Percentiles rank a stretch among this genome's conserved stretches.
These are phyloP conservation scores for Debaryomyces hansenii DNA, from an alignment of 805 yeast genomes.

Conservation along the genomic window DNA sequence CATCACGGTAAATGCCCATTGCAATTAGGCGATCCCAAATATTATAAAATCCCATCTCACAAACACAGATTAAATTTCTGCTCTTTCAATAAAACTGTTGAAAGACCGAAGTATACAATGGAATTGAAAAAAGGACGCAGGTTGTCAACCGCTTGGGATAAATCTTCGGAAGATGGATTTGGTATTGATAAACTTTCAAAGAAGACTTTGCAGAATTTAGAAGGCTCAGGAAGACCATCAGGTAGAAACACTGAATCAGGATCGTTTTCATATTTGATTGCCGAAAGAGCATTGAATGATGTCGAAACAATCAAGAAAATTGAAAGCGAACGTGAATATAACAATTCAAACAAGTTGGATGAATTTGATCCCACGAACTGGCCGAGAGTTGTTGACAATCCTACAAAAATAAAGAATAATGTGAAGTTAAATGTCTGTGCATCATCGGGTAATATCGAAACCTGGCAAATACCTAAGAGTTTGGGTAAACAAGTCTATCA, in stretches of 20 bases:
- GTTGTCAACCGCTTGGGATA: constrained; percentile 72
- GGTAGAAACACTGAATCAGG: constrained; percentile 72
- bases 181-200: constrained; percentile 45
- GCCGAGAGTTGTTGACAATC: constrained; percentile 74
- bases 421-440: constrained; percentile 79
- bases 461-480: constrained; percentile 84
- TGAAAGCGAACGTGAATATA: constrained; percentile 33
- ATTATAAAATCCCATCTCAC: constrained; percentile 57
- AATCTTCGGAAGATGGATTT: constrained; percentile 50
- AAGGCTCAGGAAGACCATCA: constrained; percentile 78
- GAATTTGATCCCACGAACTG: constrained; percentile 38
- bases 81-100: constrained; percentile 66
- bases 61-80: constrained; percentile 69
- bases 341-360: constrained; percentile 22
- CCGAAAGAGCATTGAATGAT: constrained; percentile 57
- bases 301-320: constrained; percentile 38
- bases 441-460: constrained; percentile 75
- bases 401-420: constrained; percentile 78
- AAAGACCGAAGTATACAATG: constrained; percentile 75
- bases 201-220: constrained; percentile 33
- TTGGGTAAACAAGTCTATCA: constrained; percentile 73
- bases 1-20: constrained; percentile 87
- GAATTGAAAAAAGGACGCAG: constrained; percentile 83
- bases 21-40: constrained; percentile 73
- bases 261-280: constrained; percentile 70